Base-by-base conservation (phyloP, 129 eudicot genomes). In the Flaveria brownii region DNA sequence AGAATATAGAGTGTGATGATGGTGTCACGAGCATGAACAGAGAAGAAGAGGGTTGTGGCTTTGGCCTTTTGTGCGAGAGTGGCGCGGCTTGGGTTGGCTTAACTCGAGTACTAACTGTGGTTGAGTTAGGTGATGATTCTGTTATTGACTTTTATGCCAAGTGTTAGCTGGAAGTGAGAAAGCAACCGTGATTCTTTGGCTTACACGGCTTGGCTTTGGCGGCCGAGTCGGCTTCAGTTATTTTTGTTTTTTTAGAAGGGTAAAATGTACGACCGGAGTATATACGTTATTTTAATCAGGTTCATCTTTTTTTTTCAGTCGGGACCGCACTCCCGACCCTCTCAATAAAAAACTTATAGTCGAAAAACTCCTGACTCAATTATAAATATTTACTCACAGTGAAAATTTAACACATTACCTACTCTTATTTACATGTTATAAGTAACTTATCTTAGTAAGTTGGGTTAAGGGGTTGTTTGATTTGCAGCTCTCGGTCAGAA, bases 151-250 rank as follows among this genome's bases (percentile, higher is more conserved):
- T 70, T 78, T 78, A 45, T 0, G 52, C 30, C 43, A 46, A 36
- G 63, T 78, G 70, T 78, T 78, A 70, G 82, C 82, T 78, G 82
- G 77, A 78, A 57, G 71, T 70, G 76, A 65, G 70, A 78, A 78
- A 57, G 61, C 60, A 68, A 56, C 25, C 47, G n/a, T 51, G 62
- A 47, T 61, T 75, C 63, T 47, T 63, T 72, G 5, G 73, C 73
- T 70, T 70, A 70, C 14, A 30, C 71, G 77, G 82, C 82, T 77
- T 26, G 15, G 28, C n/a, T 4, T 71, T 18, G 0, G 64, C 63
- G 5, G 7, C 42, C n/a, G 17, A 57, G 66, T 51, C 54, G 52
- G 20, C 18, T 63, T 8, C 16, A 1, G 49, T 0, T 52, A 5
- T 54, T 54, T 26, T 56, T 28, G 30, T 28, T 28, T 28, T 28